These are phyloP conservation scores for Moricandia moricandioides DNA, from an alignment of 345 rosid species.

Conservation along the genomic window DNA sequence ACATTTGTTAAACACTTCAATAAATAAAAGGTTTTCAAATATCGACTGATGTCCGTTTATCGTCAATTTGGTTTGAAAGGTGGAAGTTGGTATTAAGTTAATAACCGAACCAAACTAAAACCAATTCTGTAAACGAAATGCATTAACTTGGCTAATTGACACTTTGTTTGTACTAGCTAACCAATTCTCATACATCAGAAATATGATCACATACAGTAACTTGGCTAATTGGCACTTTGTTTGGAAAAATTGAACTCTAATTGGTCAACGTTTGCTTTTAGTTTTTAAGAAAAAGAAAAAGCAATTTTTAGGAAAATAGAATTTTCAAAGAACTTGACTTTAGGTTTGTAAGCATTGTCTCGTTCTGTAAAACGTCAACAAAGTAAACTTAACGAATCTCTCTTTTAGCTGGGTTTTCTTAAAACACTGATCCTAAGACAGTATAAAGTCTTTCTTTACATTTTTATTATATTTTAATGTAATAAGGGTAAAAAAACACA, in stretches of 20 bases:
- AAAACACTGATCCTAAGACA: neutral
- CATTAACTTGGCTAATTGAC: no score
- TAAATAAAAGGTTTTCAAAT: neutral
- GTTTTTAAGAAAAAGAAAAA: neutral
- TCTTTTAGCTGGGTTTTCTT: neutral
- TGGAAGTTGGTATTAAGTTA: neutral
- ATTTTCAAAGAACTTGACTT: neutral
- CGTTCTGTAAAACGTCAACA: neutral
- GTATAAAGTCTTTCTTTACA: neutral
- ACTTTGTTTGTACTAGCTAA: neutral
- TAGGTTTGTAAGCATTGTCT: neutral
- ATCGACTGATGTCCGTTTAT: neutral
- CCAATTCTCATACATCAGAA: neutral
- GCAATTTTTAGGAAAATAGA: neutral
- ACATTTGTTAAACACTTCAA: neutral
- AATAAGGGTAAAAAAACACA: neutral
- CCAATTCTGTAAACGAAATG: neutral
- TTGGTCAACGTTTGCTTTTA: neutral
- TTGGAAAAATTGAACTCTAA: neutral
- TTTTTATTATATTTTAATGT: neutral
- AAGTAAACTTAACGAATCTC: neutral
- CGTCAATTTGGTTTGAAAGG: neutral
- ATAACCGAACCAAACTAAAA: neutral
- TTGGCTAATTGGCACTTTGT: neutral
- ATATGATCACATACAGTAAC: neutral